Percentiles rank a stretch among this genome's conserved stretches.
These are phyloP conservation scores for Apiotrichum sp. DNA, from an alignment of 1,284 basidiomycete genomes.

Conservation along the genomic window DNA sequence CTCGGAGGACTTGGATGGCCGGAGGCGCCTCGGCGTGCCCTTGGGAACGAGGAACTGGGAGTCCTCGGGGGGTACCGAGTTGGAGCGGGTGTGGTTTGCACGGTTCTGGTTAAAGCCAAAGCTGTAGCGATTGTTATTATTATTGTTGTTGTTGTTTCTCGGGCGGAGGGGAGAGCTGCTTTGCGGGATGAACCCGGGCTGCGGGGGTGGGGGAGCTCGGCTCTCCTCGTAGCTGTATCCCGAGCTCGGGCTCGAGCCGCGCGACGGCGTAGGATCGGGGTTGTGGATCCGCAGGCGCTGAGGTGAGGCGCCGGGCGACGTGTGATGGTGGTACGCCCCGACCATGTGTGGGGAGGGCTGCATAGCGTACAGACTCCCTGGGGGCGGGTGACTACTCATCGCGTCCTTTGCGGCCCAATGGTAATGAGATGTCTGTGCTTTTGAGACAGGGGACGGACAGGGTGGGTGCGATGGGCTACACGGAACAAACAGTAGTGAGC, in stretches of 20 bases:
- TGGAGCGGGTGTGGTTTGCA: not conserved
- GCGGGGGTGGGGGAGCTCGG: no score
- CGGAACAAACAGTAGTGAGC: no score
- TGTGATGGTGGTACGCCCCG: not conserved
- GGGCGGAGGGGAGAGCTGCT: no score
- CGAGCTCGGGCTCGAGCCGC: not conserved
- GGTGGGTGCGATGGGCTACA: no score
- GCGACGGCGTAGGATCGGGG: not conserved
- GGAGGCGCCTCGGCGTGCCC: not conserved
- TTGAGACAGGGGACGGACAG: no score
- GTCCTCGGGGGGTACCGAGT: not conserved
- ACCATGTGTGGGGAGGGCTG: not conserved
- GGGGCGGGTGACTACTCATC: not conserved
- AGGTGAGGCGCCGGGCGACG: not conserved
- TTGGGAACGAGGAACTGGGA: not conserved
- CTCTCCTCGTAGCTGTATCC: no score
- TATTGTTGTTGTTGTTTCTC: not conserved
- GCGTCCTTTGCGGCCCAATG: not conserved
- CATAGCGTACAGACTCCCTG: not conserved
- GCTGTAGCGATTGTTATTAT: not conserved
- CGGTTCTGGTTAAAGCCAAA: not conserved
- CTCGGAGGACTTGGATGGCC: not conserved
- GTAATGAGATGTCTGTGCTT: no score
- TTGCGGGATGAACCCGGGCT: no score
- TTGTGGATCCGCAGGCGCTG: not conserved